These are phyloP conservation scores for Solanum chacoense DNA, from an alignment of 305 asterid genomes.

Conservation along the genomic window DNA sequence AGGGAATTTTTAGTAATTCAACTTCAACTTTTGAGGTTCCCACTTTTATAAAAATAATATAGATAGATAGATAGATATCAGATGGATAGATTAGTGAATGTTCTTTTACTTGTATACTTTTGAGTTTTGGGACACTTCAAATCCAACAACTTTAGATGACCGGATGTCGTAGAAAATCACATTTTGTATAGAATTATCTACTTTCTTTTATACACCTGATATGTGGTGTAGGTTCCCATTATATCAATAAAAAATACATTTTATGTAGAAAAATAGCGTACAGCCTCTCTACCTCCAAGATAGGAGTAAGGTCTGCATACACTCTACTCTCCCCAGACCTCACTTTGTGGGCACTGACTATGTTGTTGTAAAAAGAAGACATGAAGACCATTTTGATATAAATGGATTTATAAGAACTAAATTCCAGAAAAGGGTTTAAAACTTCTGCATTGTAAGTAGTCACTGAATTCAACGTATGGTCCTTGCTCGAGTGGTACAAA, in stretches of 20 bases:
- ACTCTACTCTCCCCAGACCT: background rate
- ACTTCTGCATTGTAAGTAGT: background rate
- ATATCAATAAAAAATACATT: background rate
- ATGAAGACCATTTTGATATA: background rate
- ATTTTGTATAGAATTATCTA: background rate
- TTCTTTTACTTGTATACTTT: background rate
- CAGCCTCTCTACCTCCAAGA: background rate
- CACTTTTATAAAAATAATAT: background rate
- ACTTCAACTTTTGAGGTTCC: background rate
- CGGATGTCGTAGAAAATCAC: background rate
- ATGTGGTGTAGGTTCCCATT: background rate
- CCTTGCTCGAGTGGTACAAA: background rate
- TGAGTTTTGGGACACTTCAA: background rate
- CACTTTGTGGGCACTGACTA: background rate
- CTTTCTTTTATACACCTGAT: background rate
- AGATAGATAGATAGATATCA: background rate
- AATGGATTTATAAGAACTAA: background rate
- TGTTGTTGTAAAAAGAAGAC: background rate
- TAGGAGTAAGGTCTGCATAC: background rate
- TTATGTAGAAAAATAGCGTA: background rate
- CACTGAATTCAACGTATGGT: background rate
- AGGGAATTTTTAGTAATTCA: background rate
- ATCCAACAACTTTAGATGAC: background rate
- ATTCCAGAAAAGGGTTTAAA: background rate
- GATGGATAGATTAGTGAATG: background rate